Conservation (phyloP, 1,284 basidiomycete species). For the Irpex sp. region DNA sequence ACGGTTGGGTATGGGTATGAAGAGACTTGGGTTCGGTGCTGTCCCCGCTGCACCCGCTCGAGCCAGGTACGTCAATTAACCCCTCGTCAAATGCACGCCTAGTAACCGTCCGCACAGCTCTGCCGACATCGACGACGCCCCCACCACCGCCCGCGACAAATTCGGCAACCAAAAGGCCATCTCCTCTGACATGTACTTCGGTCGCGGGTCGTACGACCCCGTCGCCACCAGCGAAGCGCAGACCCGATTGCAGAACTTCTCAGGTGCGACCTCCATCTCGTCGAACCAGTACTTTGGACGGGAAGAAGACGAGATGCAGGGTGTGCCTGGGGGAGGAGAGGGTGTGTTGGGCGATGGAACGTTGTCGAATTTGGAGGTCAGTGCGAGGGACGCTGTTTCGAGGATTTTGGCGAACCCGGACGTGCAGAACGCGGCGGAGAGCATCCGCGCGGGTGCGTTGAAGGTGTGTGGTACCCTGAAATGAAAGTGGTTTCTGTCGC, state of each 20-base stretch:
- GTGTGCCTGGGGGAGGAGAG: conserved; percentile 37
- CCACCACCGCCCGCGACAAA: conserved; percentile 83
- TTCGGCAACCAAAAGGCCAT: conserved; percentile 94
- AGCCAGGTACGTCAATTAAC: conserved; percentile 39
- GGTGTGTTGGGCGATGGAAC: conserved; percentile 64
- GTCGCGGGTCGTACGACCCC: conserved; percentile 86
- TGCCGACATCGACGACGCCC: conserved; percentile 60
- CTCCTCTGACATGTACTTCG: conserved; percentile 98
- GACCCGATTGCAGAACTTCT: conserved; percentile 79
- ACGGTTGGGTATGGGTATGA: conserved; percentile 76
- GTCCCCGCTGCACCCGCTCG: conserved; percentile 54
- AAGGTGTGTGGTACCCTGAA: conserved; percentile 55
- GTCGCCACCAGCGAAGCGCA: conserved; percentile 73
- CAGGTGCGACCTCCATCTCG: conserved; percentile 91
- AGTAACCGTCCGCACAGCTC: conserved; percentile 17
- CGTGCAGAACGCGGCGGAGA: conserved; percentile 86
- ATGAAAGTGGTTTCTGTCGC: neutral
- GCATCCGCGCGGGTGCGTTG: conserved; percentile 77
- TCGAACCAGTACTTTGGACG: conserved; percentile 95
- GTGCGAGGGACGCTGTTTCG: conserved; percentile 77
- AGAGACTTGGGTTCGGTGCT: conserved; percentile 84
- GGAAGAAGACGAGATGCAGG: conserved; percentile 75
- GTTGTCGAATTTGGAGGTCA: conserved; percentile 70
- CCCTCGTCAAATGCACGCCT: conserved; percentile 10
- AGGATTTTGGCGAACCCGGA: conserved; percentile 86